Conservation (phyloP, 2,329 filamentous ascomycete genomes). For the Verticillium dahliae region DNA sequence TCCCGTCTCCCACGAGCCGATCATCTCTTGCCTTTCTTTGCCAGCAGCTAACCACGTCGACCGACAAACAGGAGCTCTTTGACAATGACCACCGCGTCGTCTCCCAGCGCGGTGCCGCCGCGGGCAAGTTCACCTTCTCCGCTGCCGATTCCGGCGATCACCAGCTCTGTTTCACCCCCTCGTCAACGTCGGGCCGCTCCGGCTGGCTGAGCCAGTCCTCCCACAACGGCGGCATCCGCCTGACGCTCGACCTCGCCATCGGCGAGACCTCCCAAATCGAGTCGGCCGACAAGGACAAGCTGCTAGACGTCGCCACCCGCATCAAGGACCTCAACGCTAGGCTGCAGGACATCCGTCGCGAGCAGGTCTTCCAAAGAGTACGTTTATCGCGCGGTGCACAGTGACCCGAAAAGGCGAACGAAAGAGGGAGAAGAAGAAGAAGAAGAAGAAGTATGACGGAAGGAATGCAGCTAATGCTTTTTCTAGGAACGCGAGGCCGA, state of each 20-base stretch:
- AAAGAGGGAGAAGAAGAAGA: background rate
- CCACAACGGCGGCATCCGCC: constrained; percentile 69
- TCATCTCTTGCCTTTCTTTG: background rate
- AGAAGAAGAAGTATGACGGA: no score
- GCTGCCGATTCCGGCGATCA: constrained; percentile 94
- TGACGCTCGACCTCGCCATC: constrained; percentile 86
- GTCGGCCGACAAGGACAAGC: constrained; percentile 87
- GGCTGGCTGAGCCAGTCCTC: constrained; percentile 65
- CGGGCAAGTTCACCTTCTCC: constrained; percentile 90
- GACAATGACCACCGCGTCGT: constrained; percentile 97
- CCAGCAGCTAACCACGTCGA: background rate
- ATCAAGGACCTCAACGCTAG: constrained; percentile 84
- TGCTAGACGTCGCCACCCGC: constrained; percentile 81
- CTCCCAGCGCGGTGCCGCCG: constrained; percentile 67
- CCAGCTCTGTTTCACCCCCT: constrained; percentile 87
- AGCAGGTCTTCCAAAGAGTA: constrained; percentile 95
- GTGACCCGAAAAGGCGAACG: no score
- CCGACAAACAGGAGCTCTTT: constrained; percentile 66
- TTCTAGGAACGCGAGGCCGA: constrained; percentile 88
- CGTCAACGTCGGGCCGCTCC: constrained; percentile 60
- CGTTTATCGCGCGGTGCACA: constrained; percentile 17
- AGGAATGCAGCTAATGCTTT: background rate
- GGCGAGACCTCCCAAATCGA: constrained; percentile 93
- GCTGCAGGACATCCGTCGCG: constrained; percentile 79
- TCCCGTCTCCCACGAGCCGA: no score